Percentiles rank a stretch among this genome's conserved stretches.
Conservation (phyloP, 1,284 basidiomycete species). For the Trichosporon inkin region DNA sequence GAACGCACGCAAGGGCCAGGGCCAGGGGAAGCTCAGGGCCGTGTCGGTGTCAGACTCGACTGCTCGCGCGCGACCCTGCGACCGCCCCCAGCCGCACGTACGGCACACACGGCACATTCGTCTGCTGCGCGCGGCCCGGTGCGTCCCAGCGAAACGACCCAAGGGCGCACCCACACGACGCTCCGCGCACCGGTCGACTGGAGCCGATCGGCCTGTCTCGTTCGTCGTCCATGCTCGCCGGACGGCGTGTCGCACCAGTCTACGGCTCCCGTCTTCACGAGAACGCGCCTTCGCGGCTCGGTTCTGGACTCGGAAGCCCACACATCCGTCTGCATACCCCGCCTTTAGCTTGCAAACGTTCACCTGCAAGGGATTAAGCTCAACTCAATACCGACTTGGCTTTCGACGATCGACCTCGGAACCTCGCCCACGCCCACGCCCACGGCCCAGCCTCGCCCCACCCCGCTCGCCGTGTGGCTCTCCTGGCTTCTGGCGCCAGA, state of each 20-base stretch:
- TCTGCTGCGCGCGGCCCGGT: background rate
- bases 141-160: too few relatives aligned
- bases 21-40: conserved; percentile 2
- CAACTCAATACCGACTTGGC: conserved; percentile 5
- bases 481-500: background rate
- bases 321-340: background rate
- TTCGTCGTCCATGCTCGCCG: background rate
- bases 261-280: conserved; percentile 4
- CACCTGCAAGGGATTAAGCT: background rate
- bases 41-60: background rate
- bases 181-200: too few relatives aligned
- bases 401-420: conserved; percentile 2
- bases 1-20: background rate
- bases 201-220: background rate
- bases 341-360: background rate
- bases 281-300: background rate
- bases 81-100: background rate
- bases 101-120: background rate
- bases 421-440: too few relatives aligned
- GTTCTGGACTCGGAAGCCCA: background rate
- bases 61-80: background rate
- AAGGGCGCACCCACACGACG: too few relatives aligned
- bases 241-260: background rate
- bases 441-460: too few relatives aligned
- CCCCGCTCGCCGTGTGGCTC: too few relatives aligned